A percentile compares a stretch with the other conserved stretches of the same genome.
These are phyloP conservation scores for Amanita exitialis DNA, from an alignment of 768 basidiomycete species.

Conservation along the genomic window DNA sequence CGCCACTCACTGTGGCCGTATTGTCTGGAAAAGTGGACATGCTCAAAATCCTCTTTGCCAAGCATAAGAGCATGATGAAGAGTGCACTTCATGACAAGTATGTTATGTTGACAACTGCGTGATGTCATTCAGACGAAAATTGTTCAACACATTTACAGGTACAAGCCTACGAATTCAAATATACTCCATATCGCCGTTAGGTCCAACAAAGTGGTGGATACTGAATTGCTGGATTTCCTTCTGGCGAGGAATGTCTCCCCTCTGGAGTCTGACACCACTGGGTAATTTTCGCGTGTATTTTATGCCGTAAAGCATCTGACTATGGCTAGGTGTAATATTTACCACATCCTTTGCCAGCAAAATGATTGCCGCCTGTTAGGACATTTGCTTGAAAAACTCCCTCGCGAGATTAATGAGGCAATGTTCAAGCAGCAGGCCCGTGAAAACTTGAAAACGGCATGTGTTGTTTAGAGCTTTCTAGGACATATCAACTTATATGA, in stretches of 20 bases:
- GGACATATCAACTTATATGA: neutral
- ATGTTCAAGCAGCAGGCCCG: neutral
- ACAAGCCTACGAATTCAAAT: slow-evolving; percentile 38
- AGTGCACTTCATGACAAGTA: slow-evolving; percentile 33
- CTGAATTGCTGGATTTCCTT: slow-evolving; percentile 38
- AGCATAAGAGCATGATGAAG: slow-evolving; percentile 30
- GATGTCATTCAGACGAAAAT: neutral
- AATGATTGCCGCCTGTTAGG: slow-evolving; percentile 23
- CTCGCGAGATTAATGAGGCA: slow-evolving; percentile 21
- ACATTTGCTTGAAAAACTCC: slow-evolving; percentile 38
- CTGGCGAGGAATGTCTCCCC: slow-evolving; percentile 36
- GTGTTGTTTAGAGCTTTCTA: neutral
- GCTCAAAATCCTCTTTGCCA: slow-evolving; percentile 34
- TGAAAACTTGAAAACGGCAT: slow-evolving; percentile 15
- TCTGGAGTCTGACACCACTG: slow-evolving; percentile 29
- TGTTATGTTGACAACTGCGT: slow-evolving; percentile 8
- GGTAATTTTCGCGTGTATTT: slow-evolving; percentile 22
- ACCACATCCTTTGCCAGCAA: slow-evolving; percentile 31
- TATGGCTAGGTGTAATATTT: slow-evolving; percentile 41
- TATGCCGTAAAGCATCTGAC: neutral
- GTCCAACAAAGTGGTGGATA: slow-evolving; percentile 10
- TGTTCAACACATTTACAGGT: slow-evolving; percentile 15
- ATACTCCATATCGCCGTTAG: slow-evolving; percentile 32
- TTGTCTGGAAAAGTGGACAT: slow-evolving; percentile 23
- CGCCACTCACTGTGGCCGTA: slow-evolving; percentile 38